These are phyloP conservation scores for Xylariaceae sp. DNA, from an alignment of 2,329 filamentous ascomycete genomes.

Conservation along the genomic window DNA sequence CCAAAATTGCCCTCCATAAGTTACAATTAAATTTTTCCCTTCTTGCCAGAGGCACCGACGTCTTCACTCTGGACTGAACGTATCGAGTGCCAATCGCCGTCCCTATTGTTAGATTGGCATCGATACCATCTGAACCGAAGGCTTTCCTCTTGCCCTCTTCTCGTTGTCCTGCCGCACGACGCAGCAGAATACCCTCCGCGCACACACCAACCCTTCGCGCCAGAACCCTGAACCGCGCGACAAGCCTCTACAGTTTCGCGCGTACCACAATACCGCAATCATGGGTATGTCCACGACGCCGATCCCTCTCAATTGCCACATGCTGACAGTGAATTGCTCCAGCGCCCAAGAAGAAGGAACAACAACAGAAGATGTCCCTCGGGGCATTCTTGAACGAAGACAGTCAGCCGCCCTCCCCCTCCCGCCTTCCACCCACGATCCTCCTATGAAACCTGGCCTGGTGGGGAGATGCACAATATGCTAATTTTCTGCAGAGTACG, in stretches of 20 bases:
- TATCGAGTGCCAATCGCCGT: too few species aligned
- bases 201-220: background rate
- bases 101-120: too few species aligned
- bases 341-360: conserved; percentile 92
- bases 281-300: conserved; percentile 43
- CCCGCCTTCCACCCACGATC: conserved; percentile 12
- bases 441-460: conserved; percentile 16
- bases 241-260: conserved; percentile 15
- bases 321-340: conserved; percentile 35
- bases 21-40: conserved; percentile 20
- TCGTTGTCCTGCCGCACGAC: too few species aligned
- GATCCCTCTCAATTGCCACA: conserved; percentile 2
- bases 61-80: too few species aligned
- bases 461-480: conserved; percentile 3
- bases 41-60: conserved; percentile 16
- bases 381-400: conserved; percentile 91
- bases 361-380: conserved; percentile 93
- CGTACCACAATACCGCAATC: conserved; percentile 43
- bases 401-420: conserved; percentile 53
- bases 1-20: conserved; percentile 10
- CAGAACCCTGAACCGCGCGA: background rate
- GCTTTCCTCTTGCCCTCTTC: too few species aligned
- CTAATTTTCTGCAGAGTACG: conserved; percentile 35
- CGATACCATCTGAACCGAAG: too few species aligned
- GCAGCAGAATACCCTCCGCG: too few species aligned